Base-by-base conservation (phyloP, 495 filamentous ascomycete species). In the Acidomyces sp. region DNA sequence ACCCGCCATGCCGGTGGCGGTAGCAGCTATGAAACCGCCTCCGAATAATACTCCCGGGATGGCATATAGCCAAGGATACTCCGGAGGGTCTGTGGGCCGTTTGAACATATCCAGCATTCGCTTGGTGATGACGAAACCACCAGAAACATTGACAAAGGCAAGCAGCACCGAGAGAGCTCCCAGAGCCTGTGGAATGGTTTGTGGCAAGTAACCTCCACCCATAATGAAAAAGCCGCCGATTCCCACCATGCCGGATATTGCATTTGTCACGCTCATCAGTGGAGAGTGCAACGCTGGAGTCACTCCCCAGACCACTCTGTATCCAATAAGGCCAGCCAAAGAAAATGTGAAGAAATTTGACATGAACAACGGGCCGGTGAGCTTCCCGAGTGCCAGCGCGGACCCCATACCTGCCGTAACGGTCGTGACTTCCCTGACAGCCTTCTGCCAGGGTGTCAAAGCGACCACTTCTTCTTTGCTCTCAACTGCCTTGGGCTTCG, bases 41-140 rank as follows among this genome's bases (percentile, higher is more conserved):
- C 75, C 77, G 48, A 88, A 88, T 3, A 86, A 43, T 5, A 77
- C 54, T 19, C 69, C 82, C 0, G 82, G 82, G 37, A 88, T 64
- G 1, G 73, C 79, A 56, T 84, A 88, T 0, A 88, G 63, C 80
- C 80, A 88, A 0, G 80, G 80, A 38, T 83, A 88, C 53, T 88
- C 82, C 1, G 79, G 74, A 30, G 80, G 82, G 55, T 88, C 82
- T 15, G 79, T 84, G 2, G 78, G 71, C 3, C 72, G 72, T 44
- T 79, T 80, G 57, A 88, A 88, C 82, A 88, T 88, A 52, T 88
- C 81, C n/a, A 88, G 67, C 82, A 88, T 88, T 49, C 82, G 75
- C 59, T 85, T 85, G 3, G 81, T 83, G 34, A 88, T 79, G 12
- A 85, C 79, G 51, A 88, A 88, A 1, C 82, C 82, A 16, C 82